These are phyloP conservation scores for Diaporthe helianthi DNA, from an alignment of 2,329 filamentous ascomycete species.

Conservation along the genomic window DNA sequence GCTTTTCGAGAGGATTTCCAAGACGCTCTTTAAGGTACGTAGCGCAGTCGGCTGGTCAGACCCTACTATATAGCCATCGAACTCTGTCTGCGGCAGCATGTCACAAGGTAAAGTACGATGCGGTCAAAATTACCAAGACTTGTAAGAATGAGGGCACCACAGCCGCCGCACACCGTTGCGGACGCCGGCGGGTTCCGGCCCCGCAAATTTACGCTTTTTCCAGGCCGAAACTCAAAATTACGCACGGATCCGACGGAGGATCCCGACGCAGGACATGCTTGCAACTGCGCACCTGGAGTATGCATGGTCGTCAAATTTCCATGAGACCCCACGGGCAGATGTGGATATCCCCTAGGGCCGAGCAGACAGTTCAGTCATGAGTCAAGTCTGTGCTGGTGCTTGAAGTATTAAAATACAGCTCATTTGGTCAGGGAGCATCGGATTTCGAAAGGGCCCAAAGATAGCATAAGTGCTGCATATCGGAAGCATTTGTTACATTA, in stretches of 20 bases:
- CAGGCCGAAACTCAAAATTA: conserved; percentile 11
- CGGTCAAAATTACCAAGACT: background rate
- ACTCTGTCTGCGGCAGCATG: no score
- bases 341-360: background rate
- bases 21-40: background rate
- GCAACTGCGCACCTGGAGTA: background rate
- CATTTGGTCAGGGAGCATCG: background rate
- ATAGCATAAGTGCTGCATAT: background rate
- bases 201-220: conserved; percentile 14
- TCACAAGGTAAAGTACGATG: conserved; percentile 3
- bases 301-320: background rate
- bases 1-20: background rate
- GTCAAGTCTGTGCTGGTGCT: no score
- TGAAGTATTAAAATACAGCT: background rate
- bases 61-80: background rate
- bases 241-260: background rate
- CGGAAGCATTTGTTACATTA: background rate
- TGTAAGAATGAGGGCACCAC: background rate
- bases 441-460: background rate
- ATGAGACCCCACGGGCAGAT: background rate
- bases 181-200: background rate
- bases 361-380: background rate
- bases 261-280: background rate
- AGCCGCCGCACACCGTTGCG: background rate
- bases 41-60: background rate